A percentile compares a stretch with the other conserved stretches of the same genome.
These are phyloP conservation scores for Fusarium solani-melongenae DNA, from an alignment of 2,329 filamentous ascomycete genomes.

Conservation along the genomic window DNA sequence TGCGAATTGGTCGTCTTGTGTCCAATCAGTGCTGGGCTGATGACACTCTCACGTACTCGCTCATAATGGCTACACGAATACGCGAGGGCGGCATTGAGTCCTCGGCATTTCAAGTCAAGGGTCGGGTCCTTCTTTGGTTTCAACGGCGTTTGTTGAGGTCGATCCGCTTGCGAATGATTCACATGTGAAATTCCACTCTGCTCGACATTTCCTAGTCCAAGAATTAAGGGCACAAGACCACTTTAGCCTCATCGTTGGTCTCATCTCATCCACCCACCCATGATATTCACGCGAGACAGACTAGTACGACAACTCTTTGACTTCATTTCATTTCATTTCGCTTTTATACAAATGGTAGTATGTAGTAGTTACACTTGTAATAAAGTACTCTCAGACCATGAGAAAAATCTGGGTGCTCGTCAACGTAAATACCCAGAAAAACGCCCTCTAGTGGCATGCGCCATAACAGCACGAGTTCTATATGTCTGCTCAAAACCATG, in stretches of 20 bases:
- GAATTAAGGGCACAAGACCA: neutral
- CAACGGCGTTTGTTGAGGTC: neutral
- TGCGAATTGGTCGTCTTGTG: neutral
- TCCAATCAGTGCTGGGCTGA: conserved; percentile 28
- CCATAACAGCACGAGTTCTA: conserved; percentile 17
- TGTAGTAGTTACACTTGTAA: conserved; percentile 15
- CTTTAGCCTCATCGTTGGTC: neutral
- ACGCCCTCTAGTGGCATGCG: conserved; percentile 12
- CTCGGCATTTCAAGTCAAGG: conserved; percentile 13
- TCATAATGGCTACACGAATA: conserved; percentile 35
- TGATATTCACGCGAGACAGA: neutral
- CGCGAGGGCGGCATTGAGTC: conserved; percentile 11
- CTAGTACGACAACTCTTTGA: neutral
- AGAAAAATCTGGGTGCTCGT: neutral
- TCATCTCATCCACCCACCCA: neutral
- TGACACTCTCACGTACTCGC: conserved; percentile 22
- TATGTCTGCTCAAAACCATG: conserved; percentile 32
- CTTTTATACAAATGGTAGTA: conserved; percentile 8
- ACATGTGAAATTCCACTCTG: conserved; percentile 20
- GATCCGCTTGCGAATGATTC: neutral
- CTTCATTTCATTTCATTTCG: neutral
- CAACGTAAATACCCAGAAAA: conserved; percentile 1
- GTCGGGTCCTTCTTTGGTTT: neutral
- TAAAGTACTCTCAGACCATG: neutral
- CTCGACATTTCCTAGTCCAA: neutral